Base-by-base conservation (phyloP, 192 early-diverging fungal genomes). In the Jimgerdemannia lactiflua region DNA sequence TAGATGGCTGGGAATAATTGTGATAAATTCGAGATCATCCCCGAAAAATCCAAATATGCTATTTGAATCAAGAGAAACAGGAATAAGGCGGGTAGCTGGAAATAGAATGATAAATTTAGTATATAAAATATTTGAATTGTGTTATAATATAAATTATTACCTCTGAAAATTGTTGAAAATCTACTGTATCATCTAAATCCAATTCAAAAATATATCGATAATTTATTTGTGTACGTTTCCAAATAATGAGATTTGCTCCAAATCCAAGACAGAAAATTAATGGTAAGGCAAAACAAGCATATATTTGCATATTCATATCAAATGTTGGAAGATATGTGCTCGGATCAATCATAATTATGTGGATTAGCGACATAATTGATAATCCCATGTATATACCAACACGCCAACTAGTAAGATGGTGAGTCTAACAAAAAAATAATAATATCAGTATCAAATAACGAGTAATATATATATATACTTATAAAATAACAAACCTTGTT, bases 161-260 rank as follows among this genome's bases (percentile, higher is more conserved):
- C 86, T 95, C 93, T 72, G 88, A 82, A 78, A 89, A 93, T 76
- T 93, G 86, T 67, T 87, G 85, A 67, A 87, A 90, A 77, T 88
- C 80, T 40, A 93, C 79, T 65, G 90, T 89, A 78, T 93, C 85
- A 76, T 92, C 84, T 20, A 91, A 87, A 77, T 95, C 87, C 44
- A 93, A 88, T 73, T 92, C 93, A 85, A 92, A 93, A 70, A 93
- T 94, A 71, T 94, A 94, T 77, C 90, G 89, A 82, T 94, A 95
- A 80, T 95, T 95, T 77, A 94, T 92, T 70, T 88, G 81, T 11
- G 80, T 82, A 39, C 81, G 86, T 29, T 82, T 72, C 92, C 92
- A 95, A 3, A 84, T 82, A 40, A 83, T 70, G 74, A 92, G 86
- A 78, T 92, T 92, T 67, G 93, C 65, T 9, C 89, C 89, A 70